Conservation (phyloP, 495 filamentous ascomycete genomes). For the Aspergillus nanangensis region DNA sequence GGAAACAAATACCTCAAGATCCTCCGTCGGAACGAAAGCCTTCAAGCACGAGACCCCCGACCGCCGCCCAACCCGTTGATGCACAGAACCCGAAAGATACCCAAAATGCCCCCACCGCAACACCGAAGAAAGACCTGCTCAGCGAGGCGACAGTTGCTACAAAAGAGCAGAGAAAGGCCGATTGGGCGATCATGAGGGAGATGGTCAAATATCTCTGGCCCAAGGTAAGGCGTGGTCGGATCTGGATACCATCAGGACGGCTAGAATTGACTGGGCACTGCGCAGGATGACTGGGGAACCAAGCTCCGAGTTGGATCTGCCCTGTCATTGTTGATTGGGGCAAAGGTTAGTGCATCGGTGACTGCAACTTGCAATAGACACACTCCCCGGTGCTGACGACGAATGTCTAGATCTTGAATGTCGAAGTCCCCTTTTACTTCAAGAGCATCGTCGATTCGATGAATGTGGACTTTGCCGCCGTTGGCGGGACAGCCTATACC, state of each 20-base stretch:
- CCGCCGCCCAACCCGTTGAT: slow-evolving; percentile 14
- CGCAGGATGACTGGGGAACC: slow-evolving; percentile 68
- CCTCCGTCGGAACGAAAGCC: slow-evolving; percentile 8
- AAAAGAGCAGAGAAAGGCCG: slow-evolving; percentile 89
- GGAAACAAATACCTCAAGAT: slow-evolving; percentile 17
- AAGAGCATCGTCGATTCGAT: slow-evolving; percentile 95
- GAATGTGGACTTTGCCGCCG: slow-evolving; percentile 84
- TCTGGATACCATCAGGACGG: no score
- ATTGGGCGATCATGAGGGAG: slow-evolving; percentile 98
- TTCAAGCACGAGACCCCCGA: slow-evolving; percentile 7
- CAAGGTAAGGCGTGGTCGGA: slow-evolving; percentile 49
- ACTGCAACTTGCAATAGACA: neutral
- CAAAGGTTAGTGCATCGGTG: slow-evolving; percentile 56
- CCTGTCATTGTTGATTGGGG: slow-evolving; percentile 76
- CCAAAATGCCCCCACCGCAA: slow-evolving; percentile 24
- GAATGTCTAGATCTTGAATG: slow-evolving; percentile 68
- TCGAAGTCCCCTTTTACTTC: slow-evolving; percentile 98
- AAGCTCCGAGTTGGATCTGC: slow-evolving; percentile 80
- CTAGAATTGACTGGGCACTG: slow-evolving; percentile 11
- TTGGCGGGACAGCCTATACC: slow-evolving; percentile 82
- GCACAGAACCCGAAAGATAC: slow-evolving; percentile 17
- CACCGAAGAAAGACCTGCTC: slow-evolving; percentile 49
- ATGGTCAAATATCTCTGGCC: slow-evolving; percentile 98
- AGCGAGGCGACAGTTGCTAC: slow-evolving; percentile 52
- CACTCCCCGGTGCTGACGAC: slow-evolving; percentile 12